Conservation (phyloP, 331 rosid genomes). For the Pyrus hybrid region DNA sequence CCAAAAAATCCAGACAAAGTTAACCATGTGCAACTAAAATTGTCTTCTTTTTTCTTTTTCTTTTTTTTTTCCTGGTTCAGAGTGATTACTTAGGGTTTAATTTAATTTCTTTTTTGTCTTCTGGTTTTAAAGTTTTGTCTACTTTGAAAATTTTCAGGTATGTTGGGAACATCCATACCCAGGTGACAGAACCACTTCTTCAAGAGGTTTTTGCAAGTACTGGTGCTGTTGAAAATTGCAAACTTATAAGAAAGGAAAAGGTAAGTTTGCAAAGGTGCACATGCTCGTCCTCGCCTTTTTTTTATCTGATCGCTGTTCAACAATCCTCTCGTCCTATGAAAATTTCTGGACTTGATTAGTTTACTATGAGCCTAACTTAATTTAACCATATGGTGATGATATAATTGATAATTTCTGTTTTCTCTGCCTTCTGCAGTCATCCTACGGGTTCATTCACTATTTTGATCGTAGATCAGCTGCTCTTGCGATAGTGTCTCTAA, state of each 20-base stretch:
- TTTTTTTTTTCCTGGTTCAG: not conserved
- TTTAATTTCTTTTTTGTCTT: conserved; percentile 22
- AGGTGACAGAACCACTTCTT: conserved; percentile 93
- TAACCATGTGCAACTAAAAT: not conserved
- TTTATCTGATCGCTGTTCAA: not conserved
- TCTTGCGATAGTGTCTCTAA: conserved; percentile 82
- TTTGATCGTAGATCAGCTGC: conserved; percentile 97
- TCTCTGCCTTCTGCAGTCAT: conserved; percentile 62
- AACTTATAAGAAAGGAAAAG: conserved; percentile 93
- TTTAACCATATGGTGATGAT: not conserved
- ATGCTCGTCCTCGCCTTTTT: not conserved
- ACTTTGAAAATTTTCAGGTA: conserved; percentile 66
- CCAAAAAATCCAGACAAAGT: not conserved
- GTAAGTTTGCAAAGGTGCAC: conserved; percentile 19
- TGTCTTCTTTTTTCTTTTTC: not conserved
- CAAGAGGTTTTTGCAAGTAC: conserved; percentile 95
- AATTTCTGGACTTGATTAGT: not conserved
- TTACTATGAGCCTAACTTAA: not conserved
- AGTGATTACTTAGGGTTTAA: conserved; percentile 20
- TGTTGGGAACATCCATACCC: conserved; percentile 87
- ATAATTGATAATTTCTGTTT: conserved; percentile 14
- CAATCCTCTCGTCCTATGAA: not conserved
- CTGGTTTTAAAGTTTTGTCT: conserved; percentile 34
- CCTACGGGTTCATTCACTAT: conserved; percentile 93
- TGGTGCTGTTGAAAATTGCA: conserved; percentile 90